Conservation (phyloP, 768 basidiomycete genomes). For the Podaxis pistillaris region DNA sequence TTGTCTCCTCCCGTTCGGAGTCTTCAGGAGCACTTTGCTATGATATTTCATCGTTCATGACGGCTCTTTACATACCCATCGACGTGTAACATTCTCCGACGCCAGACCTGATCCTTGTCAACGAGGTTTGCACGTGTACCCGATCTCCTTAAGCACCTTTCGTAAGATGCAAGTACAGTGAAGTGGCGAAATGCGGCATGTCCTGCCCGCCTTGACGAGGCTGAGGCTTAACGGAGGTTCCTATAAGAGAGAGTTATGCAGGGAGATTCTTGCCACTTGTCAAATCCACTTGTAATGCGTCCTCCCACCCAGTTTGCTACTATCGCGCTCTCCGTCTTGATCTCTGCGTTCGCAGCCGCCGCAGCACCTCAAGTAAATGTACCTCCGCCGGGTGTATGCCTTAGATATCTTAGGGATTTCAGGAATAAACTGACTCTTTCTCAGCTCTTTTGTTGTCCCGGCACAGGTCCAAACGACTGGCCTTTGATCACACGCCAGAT, state of each 20-base stretch:
- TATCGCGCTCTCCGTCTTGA: neutral
- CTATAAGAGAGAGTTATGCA: neutral
- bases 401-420: no score
- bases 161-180: neutral
- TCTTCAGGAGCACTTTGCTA: no score
- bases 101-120: neutral
- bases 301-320: neutral
- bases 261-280: neutral
- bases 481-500: slow-evolving; percentile 6
- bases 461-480: slow-evolving; percentile 8
- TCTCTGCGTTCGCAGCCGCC: neutral
- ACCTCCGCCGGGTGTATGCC: slow-evolving; percentile 7
- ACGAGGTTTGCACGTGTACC: neutral
- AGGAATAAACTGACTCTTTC: neutral
- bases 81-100: no score
- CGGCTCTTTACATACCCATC: no score
- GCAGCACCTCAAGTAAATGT: slow-evolving; percentile 3
- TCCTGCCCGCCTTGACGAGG: slow-evolving; percentile 1
- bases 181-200: neutral
- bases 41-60: no score
- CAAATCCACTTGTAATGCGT: neutral
- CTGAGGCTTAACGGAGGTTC: neutral
- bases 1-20: no score
- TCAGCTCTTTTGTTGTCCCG: slow-evolving; percentile 14
- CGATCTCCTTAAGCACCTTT: no score